Evolutionary conservation across 2,329 filamentous ascomycete species (phyloP).

Genomic region (Cercospora zeina): DNA sequence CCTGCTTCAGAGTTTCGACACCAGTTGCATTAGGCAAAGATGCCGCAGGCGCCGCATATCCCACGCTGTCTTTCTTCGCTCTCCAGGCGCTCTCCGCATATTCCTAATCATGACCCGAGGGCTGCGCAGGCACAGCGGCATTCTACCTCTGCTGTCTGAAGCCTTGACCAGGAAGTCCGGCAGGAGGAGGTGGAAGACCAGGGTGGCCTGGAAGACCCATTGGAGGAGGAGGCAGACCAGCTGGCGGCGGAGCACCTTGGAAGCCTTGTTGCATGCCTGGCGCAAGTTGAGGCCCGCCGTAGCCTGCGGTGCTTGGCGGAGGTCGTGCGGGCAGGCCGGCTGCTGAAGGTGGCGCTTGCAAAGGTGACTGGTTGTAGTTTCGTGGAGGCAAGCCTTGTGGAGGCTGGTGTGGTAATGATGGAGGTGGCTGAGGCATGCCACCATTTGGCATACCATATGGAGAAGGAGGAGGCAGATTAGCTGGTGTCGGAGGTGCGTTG

Average conservation of each 20-base stretch:
- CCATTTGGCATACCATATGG: constrained; percentile 24
- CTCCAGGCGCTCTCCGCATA: neutral
- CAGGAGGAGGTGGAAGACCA: constrained; percentile 51
- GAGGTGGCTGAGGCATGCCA: constrained; percentile 17
- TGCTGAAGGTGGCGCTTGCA: constrained; percentile 60
- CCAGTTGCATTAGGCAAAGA: neutral
- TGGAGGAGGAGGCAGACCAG: constrained; percentile 48
- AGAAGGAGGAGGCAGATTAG: constrained; percentile 21
- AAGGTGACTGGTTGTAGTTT: constrained; percentile 47
- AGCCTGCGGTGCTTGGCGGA: constrained; percentile 67
- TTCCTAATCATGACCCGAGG: neutral
- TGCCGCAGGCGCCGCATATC: neutral
- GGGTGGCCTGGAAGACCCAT: constrained; percentile 18
- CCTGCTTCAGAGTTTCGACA: neutral
- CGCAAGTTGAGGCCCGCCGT: constrained; percentile 63
- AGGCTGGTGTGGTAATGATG: constrained; percentile 19
- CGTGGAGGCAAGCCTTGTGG: constrained; percentile 21
- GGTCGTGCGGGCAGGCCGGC: constrained; percentile 66
- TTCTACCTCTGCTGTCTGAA: constrained; percentile 19
- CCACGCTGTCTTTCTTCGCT: constrained; percentile 7
- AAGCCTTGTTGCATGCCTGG: constrained; percentile 39
- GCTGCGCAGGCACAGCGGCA: constrained; percentile 5
- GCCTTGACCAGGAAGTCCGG: constrained; percentile 45
- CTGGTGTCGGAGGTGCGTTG: constrained; percentile 26
- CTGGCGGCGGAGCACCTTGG: constrained; percentile 44